phyloP scores from a whole-genome alignment of 1,284 basidiomycete species.

The Fomitopsis pinicola region DNA sequence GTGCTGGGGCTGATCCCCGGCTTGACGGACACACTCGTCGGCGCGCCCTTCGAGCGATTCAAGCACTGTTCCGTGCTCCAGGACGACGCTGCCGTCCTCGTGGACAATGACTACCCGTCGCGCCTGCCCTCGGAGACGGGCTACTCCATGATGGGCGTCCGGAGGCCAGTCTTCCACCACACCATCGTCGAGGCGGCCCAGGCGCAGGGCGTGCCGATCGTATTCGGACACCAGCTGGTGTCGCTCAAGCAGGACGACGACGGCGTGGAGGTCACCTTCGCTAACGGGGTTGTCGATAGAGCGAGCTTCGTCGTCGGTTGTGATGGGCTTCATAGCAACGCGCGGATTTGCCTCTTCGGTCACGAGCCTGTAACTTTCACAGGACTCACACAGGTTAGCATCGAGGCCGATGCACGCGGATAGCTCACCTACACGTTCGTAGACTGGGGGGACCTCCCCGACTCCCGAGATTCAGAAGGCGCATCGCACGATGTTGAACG shows the following conservation, averaged over 20 bases:
- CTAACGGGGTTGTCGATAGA: conserved; percentile 32
- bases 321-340: conserved; percentile 43
- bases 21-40: conserved; percentile 30
- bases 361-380: conserved; percentile 34
- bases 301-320: conserved; percentile 42
- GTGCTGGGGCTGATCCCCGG: conserved; percentile 36
- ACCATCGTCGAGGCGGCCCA: conserved; percentile 30
- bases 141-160: conserved; percentile 26
- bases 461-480: conserved; percentile 19
- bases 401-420: not conserved
- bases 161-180: conserved; percentile 30
- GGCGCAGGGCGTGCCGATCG: conserved; percentile 31
- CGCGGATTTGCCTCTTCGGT: conserved; percentile 36
- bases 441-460: conserved; percentile 35
- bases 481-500: conserved; percentile 26
- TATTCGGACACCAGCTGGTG: conserved; percentile 35
- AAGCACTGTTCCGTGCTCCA: conserved; percentile 28
- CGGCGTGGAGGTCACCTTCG: conserved; percentile 33
- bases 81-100: conserved; percentile 29
- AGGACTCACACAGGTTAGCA: conserved; percentile 35
- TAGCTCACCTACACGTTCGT: not conserved
- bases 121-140: conserved; percentile 22
- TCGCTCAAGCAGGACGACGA: conserved; percentile 29
- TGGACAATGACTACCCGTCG: conserved; percentile 13
- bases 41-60: conserved; percentile 22